These are phyloP conservation scores for Dalbergia cultrata DNA, from an alignment of 306 rosid species.

Conservation along the genomic window DNA sequence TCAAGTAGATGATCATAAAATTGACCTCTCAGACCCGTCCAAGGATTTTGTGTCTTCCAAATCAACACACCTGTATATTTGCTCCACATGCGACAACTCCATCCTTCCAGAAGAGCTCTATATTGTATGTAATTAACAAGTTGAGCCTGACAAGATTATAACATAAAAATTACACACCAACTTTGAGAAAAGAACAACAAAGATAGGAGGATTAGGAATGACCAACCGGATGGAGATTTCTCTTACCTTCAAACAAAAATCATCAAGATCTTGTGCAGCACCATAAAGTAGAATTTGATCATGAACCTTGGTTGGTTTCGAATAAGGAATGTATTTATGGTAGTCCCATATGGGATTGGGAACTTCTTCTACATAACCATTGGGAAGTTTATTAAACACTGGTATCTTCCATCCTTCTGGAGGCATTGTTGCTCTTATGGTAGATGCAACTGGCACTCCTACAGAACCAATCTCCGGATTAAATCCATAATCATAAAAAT, in stretches of 20 bases:
- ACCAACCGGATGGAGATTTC: conserved; percentile 22
- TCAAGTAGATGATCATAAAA: conserved; percentile 95
- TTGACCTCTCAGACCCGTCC: conserved; percentile 99
- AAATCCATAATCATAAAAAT: conserved; percentile 75
- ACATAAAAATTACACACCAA: conserved; percentile 24
- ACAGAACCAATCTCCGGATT: conserved; percentile 98
- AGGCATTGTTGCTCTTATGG: conserved; percentile 95
- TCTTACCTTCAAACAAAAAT: conserved; percentile 87
- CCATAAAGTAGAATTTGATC: conserved; percentile 93
- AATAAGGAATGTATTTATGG: conserved; percentile 93
- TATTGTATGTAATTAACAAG: conserved; percentile 91
- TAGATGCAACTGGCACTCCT: conserved; percentile 92
- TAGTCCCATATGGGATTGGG: conserved; percentile 96
- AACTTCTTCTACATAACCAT: conserved; percentile 79
- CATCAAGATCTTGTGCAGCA: conserved; percentile 80
- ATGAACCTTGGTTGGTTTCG: conserved; percentile 83
- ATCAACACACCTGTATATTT: conserved; percentile 92
- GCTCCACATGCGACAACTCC: conserved; percentile 93
- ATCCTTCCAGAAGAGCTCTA: conserved; percentile 93
- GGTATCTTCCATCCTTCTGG: conserved; percentile 92
- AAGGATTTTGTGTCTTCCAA: conserved; percentile 97
- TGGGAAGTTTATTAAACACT: conserved; percentile 68
- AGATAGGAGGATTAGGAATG: conserved; percentile 14
- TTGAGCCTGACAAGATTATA: conserved; percentile 74
- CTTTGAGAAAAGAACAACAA: conserved; percentile 37